Conservation (phyloP, 2,329 filamentous ascomycete species). For the Phialophora tarda region DNA sequence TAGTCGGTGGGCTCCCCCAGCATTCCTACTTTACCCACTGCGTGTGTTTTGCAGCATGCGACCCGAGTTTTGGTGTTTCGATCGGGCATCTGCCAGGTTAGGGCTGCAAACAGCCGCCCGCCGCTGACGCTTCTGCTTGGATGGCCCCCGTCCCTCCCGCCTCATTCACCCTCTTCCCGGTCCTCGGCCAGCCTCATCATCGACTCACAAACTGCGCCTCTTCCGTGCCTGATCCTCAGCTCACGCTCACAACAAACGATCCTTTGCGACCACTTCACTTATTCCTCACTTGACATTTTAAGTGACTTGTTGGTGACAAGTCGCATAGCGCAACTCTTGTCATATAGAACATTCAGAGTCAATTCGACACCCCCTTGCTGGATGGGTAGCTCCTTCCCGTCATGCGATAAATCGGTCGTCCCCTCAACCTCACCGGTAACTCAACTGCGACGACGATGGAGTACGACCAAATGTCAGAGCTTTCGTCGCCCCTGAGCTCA, state of each 20-base stretch:
- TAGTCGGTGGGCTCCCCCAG: not conserved
- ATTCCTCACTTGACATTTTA: not conserved
- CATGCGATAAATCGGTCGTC: slow-evolving; percentile 33
- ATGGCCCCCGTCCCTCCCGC: slow-evolving; percentile 3
- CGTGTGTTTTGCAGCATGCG: not conserved
- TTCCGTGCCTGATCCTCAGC: slow-evolving; percentile 9
- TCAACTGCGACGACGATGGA: slow-evolving; percentile 30
- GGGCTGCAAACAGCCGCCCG: slow-evolving; percentile 13
- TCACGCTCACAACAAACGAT: slow-evolving; percentile 16
- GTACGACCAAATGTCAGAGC: slow-evolving; percentile 31
- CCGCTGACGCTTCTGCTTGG: slow-evolving; percentile 9
- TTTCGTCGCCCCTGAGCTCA: slow-evolving; percentile 37
- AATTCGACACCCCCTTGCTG: not conserved
- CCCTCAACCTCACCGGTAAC: slow-evolving; percentile 7
- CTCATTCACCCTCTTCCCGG: slow-evolving; percentile 5
- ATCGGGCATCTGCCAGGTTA: slow-evolving; percentile 17
- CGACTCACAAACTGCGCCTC: slow-evolving; percentile 18
- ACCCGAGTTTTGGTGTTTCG: not conserved
- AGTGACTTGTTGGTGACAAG: not conserved
- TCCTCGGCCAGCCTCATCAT: slow-evolving; percentile 28
- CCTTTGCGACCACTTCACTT: slow-evolving; percentile 2
- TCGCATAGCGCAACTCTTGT: not conserved
- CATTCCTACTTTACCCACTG: not conserved
- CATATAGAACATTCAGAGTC: not conserved
- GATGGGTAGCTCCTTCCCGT: slow-evolving; percentile 21